These are phyloP conservation scores for Plasmodium yoelii DNA, from an alignment of 169 alveolate species.

Conservation along the genomic window DNA sequence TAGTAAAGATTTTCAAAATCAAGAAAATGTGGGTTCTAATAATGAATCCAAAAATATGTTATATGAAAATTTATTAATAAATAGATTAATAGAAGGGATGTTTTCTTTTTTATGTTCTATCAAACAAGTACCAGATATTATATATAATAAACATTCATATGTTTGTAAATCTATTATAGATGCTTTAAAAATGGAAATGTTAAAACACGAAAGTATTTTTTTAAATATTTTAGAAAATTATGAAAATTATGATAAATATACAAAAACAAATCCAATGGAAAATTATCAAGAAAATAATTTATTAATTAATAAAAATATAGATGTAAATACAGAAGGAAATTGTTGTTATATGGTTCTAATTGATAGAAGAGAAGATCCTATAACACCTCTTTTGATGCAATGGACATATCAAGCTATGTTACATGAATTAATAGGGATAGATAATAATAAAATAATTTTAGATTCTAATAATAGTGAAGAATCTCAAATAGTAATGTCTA, in stretches of 20 bases:
- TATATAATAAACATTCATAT: constrained; percentile 42
- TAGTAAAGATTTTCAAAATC: not conserved
- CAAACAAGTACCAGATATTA: constrained; percentile 53
- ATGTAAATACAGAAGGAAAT: constrained; percentile 48
- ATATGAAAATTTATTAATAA: constrained; percentile 22
- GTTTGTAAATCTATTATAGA: constrained; percentile 59
- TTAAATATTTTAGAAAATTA: constrained; percentile 57
- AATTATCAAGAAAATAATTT: constrained; percentile 73
- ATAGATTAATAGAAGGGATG: constrained; percentile 41
- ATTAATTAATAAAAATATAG: constrained; percentile 21
- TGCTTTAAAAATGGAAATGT: constrained; percentile 31
- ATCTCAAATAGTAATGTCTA: constrained; percentile 76
- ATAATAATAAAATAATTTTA: constrained; percentile 90
- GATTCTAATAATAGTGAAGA: constrained; percentile 61
- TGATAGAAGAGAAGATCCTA: constrained; percentile 97
- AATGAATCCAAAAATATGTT: constrained; percentile 8
- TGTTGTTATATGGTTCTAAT: constrained; percentile 88
- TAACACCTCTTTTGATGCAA: constrained; percentile 95
- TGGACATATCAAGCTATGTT: constrained; percentile 98
- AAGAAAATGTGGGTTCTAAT: not conserved
- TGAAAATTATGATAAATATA: constrained; percentile 77
- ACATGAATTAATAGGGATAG: constrained; percentile 94
- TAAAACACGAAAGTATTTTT: constrained; percentile 33
- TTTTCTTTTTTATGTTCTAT: constrained; percentile 39
- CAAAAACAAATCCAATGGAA: constrained; percentile 59